Conservation (phyloP, 2,329 filamentous ascomycete genomes). For the Neoscytalidium dimidiatum region DNA sequence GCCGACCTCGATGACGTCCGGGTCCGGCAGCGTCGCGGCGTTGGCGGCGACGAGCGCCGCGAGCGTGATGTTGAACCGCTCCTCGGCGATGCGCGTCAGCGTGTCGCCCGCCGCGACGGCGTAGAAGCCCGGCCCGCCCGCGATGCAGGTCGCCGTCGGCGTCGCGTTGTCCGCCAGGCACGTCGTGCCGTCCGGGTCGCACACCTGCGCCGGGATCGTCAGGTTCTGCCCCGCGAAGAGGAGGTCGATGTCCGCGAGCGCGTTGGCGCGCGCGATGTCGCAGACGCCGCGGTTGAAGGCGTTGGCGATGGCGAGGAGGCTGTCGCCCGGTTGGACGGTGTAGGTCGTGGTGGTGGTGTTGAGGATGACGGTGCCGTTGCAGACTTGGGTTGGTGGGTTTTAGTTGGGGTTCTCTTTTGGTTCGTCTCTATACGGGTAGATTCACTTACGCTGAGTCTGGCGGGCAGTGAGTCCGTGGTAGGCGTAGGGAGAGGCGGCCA, state of each 20-base stretch:
- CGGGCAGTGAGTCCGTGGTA: neutral
- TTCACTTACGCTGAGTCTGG: neutral
- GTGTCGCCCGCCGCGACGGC: constrained; percentile 25
- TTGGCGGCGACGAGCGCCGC: constrained; percentile 25
- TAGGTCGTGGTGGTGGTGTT: neutral
- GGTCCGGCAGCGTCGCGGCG: constrained; percentile 24
- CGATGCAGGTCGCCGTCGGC: constrained; percentile 26
- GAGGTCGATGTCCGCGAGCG: constrained; percentile 34
- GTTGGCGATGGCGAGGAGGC: neutral
- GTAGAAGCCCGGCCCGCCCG: constrained; percentile 26
- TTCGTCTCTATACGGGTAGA: neutral
- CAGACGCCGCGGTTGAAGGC: neutral
- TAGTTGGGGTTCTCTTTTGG: too few relatives aligned
- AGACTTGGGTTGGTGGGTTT: neutral
- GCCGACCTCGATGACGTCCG: constrained; percentile 23
- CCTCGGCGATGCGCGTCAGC: constrained; percentile 25
- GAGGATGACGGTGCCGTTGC: neutral
- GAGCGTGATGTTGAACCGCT: constrained; percentile 29
- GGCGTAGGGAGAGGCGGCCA: neutral
- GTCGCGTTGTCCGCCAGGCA: constrained; percentile 20
- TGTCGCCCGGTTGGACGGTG: neutral
- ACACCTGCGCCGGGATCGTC: constrained; percentile 15
- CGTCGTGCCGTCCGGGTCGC: constrained; percentile 26
- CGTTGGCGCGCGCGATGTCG: constrained; percentile 21
- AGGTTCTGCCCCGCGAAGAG: neutral